Evolutionary conservation across 176 grass and related monocot species (phyloP).

Genomic region (Pontederia paniculata): DNA sequence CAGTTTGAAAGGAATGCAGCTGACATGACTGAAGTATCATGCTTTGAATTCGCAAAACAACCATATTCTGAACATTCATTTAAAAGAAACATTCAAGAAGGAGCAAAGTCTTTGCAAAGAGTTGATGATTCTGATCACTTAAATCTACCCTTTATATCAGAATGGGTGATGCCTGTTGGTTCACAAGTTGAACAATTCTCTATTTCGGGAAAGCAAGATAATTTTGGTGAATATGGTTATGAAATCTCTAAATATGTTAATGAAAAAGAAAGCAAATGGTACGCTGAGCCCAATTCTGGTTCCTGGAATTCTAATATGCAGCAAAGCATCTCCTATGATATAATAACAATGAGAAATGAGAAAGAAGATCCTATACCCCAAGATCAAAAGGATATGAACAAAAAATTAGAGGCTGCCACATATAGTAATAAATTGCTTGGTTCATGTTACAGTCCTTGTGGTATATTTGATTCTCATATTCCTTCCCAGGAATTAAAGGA

Average conservation of each 20-base stretch:
- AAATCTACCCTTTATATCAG: background rate
- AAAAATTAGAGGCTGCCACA: constrained; percentile 17
- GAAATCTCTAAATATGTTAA: too few relatives aligned
- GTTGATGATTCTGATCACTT: background rate
- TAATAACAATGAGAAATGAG: constrained; percentile 14
- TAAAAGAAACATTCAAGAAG: constrained; percentile 29
- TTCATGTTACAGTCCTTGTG: constrained; percentile 7
- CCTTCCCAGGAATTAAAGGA: constrained; percentile 41
- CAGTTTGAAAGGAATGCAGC: constrained; percentile 18
- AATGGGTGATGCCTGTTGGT: background rate
- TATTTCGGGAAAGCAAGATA: constrained; percentile 21
- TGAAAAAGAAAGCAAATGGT: constrained; percentile 7
- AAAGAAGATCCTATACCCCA: constrained; percentile 22
- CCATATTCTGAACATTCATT: constrained; percentile 37
- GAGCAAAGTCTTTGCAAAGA: constrained; percentile 7
- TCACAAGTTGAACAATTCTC: constrained; percentile 12
- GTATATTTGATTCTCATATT: constrained; percentile 12
- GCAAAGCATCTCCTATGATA: constrained; percentile 21
- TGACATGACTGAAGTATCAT: constrained; percentile 19
- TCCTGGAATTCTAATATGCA: constrained; percentile 21
- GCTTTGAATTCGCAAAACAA: background rate
- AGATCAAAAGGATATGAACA: constrained; percentile 17
- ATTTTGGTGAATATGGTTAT: background rate
- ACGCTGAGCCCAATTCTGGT: constrained; percentile 8
- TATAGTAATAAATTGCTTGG: constrained; percentile 11